These are phyloP conservation scores for Neurospora sp. DNA, from an alignment of 495 filamentous ascomycete species.

Conservation along the genomic window DNA sequence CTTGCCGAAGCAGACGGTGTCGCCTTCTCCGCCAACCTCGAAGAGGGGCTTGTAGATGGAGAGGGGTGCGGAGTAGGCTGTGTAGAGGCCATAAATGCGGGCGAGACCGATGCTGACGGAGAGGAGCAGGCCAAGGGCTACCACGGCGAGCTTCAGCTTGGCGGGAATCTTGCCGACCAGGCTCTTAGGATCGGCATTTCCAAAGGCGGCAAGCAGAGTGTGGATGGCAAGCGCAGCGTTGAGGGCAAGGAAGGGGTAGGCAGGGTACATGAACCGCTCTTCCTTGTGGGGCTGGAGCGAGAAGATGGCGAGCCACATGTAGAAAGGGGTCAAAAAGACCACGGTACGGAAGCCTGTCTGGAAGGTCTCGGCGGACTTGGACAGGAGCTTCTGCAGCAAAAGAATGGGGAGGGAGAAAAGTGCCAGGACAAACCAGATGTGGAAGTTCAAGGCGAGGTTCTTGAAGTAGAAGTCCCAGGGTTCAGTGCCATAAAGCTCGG, in stretches of 20 bases:
- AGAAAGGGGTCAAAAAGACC: constrained; percentile 73
- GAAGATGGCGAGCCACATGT: constrained; percentile 91
- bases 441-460: constrained; percentile 92
- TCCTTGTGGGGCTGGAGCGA: constrained; percentile 93
- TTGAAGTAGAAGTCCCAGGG: constrained; percentile 94
- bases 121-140: constrained; percentile 41
- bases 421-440: constrained; percentile 81
- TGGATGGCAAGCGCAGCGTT: constrained; percentile 84
- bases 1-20: constrained; percentile 80
- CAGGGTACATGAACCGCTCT: constrained; percentile 97
- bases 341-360: constrained; percentile 54
- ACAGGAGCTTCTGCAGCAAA: constrained; percentile 35
- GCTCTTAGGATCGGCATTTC: constrained; percentile 53
- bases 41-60: constrained; percentile 52
- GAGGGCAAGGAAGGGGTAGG: constrained; percentile 84
- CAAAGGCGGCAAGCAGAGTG: constrained; percentile 60
- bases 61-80: constrained; percentile 78
- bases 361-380: constrained; percentile 31
- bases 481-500: constrained; percentile 91
- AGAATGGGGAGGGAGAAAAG: constrained; percentile 58
- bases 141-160: constrained; percentile 53
- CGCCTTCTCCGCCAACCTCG: constrained; percentile 42
- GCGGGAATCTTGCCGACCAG: constrained; percentile 59
- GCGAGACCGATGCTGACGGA: constrained; percentile 55
- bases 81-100: constrained; percentile 69